Evolutionary conservation across 805 yeast species (phyloP), one percentile per base, ranked within the genome.

Genomic region (Yamadazyma insecticola): DNA sequence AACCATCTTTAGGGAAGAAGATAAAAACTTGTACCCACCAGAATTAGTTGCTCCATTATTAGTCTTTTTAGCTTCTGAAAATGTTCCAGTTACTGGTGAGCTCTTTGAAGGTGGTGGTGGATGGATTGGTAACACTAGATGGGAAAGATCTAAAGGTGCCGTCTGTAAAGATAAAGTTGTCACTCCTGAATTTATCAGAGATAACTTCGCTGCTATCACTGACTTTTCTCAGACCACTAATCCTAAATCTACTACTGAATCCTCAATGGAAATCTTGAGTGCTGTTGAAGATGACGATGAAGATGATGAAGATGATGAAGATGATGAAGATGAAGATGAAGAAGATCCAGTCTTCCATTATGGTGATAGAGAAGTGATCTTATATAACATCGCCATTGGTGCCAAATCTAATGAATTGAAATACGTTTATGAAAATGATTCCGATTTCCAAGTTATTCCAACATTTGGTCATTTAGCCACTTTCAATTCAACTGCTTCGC

Each of bases 101-200:
- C 61, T 83, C 40, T 90, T 80, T 56, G 98, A 90, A 69, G 81
- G 79, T 45, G 98, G 97, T 45, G 96, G 92, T 37, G 97, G 96
- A 25, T 90, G 97, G 96, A 70, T 85, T 47, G 97, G 95, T 50
- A 76, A 77, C 59, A 89, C 96, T 24, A 76, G 97, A 67, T 89
- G 92, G 90, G 95, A 90, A 65, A 77, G 96, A 56, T 81, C 95
- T 33, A 78, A 79, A 41, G 97, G 98, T 45, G 81, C 74, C 26
- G 83, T 83, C 11, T 71, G 76, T 22, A 74, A 71, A 39, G 76
- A 73, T 28, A 62, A 59, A 13, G 55, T 51, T 20, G 64, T 74
- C 24, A 63, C 76, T 11, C 80, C 86, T 13, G 97, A 90, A 60
- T 73, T 75, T 46, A 65, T 90, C 38, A 66, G 71, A 33, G 81